Evolutionary conservation across 176 grass and related monocot species (phyloP), one percentile per base, ranked within the genome.

Genomic region (Oryza officinalis): DNA sequence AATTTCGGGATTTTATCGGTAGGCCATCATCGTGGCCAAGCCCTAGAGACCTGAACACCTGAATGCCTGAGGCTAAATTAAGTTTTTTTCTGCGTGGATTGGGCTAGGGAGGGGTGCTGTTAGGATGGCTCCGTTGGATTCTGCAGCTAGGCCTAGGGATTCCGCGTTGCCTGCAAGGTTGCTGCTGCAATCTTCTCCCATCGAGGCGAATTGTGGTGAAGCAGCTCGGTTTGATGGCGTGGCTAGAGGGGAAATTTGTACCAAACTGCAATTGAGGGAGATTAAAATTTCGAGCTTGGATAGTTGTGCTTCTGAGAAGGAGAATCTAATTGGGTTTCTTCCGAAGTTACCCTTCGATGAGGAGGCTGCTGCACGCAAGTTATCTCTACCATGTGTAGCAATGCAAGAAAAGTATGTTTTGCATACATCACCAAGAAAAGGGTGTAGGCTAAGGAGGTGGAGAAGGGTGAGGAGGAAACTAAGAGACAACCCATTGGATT

Each of bases 391-490:
- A 31, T 77, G 37, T 15, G 13, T 78, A 14, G 35, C 27, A 7
- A 27, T 35, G 9, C 72, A 54, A 80, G 69, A 78, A 57, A 88
- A 87, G 78, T 52, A 75, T 87, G 18, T 38, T 43, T 30, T 12
- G 1, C 22, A 86, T 9, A 46, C 59, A 13, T 70, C 82, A 6
- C 57, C 87, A 17, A 61, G 41, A 54, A 90, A 88, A 70, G 75
- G 65, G 28, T 75, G 28, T 82, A 63, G 69, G 40, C 52, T 72
- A 15, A 78, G 65, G 82, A 92, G 81, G 18, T 90, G 93, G 93
- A 92, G 82, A 54, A 94, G 90, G 49, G 78, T 84, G 0, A 85
- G 71, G 67, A 84, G 93, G 83, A 75, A 84, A 43, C 54, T 45
- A 47, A 69, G 6, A 25, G 86, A 84, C 60, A 85, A 84, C 46